Percentiles rank a stretch among this genome's conserved stretches.
These are phyloP conservation scores for Collybiopsis luxurians DNA, from an alignment of 768 basidiomycete species.

Conservation along the genomic window DNA sequence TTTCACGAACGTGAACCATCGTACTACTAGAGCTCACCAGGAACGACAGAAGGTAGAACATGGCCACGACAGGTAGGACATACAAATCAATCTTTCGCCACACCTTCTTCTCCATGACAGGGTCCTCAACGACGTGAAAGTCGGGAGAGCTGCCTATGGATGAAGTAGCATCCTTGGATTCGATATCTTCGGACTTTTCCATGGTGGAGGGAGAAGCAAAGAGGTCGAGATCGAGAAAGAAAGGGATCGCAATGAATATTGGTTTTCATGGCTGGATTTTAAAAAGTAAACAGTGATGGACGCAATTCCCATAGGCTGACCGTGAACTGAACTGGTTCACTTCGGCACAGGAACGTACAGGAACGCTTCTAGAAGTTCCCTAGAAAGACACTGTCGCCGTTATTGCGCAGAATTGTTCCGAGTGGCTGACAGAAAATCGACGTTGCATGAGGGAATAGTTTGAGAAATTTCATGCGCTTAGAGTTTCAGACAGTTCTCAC, in stretches of 20 bases:
- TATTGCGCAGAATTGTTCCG: no score
- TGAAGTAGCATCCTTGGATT: background rate
- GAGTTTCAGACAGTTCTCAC: no score
- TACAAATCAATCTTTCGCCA: slow-evolving; percentile 37
- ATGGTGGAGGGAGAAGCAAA: background rate
- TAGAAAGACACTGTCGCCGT: no score
- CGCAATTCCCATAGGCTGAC: background rate
- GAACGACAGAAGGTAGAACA: slow-evolving; percentile 44
- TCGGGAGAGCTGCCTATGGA: background rate
- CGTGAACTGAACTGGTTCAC: no score
- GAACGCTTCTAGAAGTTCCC: no score
- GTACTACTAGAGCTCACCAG: slow-evolving; percentile 32
- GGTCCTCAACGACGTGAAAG: background rate
- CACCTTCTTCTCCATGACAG: slow-evolving; percentile 18
- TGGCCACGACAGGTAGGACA: slow-evolving; percentile 33
- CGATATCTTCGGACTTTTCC: background rate
- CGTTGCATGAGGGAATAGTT: no score
- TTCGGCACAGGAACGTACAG: no score
- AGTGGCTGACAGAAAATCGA: no score
- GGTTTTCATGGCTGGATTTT: background rate
- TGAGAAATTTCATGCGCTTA: no score
- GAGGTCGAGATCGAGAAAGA: background rate
- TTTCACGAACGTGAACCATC: background rate
- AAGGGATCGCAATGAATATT: background rate
- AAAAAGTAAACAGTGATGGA: background rate